Evolutionary conservation across 495 filamentous ascomycete species (phyloP).

Genomic region (Bathelium albidoporum): DNA sequence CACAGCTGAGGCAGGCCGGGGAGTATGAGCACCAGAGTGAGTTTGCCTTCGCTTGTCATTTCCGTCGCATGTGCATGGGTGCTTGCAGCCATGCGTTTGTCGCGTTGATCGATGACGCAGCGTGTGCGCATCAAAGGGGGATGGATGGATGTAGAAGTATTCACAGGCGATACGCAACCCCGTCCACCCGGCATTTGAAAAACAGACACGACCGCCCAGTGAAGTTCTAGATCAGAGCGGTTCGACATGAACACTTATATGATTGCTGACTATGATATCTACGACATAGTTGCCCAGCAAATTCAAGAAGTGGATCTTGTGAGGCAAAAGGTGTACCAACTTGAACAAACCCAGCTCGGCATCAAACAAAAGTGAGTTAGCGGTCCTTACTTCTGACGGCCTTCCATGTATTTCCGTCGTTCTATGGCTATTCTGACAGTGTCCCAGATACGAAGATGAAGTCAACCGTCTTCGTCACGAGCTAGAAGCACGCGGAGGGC

Average conservation of each 20-base stretch:
- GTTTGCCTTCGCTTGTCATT: constrained; percentile 31
- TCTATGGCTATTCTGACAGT: neutral
- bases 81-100: neutral
- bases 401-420: neutral
- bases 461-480: constrained; percentile 75
- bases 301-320: constrained; percentile 89
- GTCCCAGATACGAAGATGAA: constrained; percentile 79
- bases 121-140: too few species aligned
- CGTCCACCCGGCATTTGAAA: constrained; percentile 3
- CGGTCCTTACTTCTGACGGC: neutral
- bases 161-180: neutral
- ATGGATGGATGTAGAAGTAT: too few species aligned
- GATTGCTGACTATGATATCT: constrained; percentile 17
- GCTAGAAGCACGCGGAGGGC: constrained; percentile 75
- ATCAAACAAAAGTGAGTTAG: constrained; percentile 78
- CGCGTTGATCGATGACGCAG: too few species aligned
- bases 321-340: constrained; percentile 75
- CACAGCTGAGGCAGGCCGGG: constrained; percentile 55
- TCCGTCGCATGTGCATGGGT: neutral
- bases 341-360: constrained; percentile 75
- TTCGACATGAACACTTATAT: neutral
- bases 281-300: constrained; percentile 61
- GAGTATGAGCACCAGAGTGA: constrained; percentile 86
- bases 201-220: too few species aligned
- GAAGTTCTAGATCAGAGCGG: too few species aligned